phyloP scores from a whole-genome alignment of 495 filamentous ascomycete genomes.

The Parathielavia appendiculata region DNA sequence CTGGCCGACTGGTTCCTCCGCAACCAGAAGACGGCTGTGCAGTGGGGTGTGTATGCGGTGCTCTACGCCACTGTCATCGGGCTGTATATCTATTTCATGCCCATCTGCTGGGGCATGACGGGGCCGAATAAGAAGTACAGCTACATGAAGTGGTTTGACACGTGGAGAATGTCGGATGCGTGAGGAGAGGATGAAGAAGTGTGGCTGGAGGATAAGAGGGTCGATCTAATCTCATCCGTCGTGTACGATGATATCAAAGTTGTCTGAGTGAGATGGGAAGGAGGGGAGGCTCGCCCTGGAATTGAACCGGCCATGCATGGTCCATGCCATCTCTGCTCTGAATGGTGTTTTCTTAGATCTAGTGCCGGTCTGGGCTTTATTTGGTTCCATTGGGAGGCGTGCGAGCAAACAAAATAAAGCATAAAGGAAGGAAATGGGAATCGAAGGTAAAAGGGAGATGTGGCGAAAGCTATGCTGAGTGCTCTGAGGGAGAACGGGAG shows the following conservation, averaged over 20 bases:
- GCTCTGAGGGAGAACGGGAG: background rate
- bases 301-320: background rate
- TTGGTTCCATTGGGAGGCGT: background rate
- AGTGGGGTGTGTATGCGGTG: constrained; percentile 60
- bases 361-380: background rate
- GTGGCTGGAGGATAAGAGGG: background rate
- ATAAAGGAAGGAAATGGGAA: background rate
- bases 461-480: background rate
- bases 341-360: background rate
- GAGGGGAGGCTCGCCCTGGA: background rate
- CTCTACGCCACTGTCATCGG: constrained; percentile 70
- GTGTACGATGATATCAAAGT: constrained; percentile 7
- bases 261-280: background rate
- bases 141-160: constrained; percentile 86
- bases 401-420: background rate
- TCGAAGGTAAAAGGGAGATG: background rate
- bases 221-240: constrained; percentile 8
- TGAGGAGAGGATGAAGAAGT: constrained; percentile 13
- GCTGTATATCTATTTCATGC: constrained; percentile 82
- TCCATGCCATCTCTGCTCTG: constrained; percentile 10
- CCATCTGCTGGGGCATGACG: constrained; percentile 95
- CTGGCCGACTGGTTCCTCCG: constrained; percentile 75
- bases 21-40: constrained; percentile 52
- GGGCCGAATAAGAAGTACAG: constrained; percentile 76
- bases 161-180: constrained; percentile 60